Base-by-base conservation (phyloP, 768 basidiomycete genomes). In the Leucosporidium creatinivorum region DNA sequence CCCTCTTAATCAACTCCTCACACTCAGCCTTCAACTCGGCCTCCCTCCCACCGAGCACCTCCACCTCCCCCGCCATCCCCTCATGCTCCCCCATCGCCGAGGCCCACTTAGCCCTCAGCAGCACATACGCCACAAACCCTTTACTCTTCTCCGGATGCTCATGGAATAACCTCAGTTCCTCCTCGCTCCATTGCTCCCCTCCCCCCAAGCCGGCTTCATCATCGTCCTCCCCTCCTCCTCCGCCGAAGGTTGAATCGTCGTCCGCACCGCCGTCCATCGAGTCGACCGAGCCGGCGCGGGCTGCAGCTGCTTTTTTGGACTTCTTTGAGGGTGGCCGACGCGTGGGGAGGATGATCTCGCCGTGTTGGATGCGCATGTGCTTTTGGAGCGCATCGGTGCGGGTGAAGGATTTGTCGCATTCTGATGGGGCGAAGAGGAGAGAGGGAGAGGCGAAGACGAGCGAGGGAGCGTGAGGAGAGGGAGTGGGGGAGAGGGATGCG, bases 391-490 rank as follows among this genome's bases (percentile, higher is more conserved):
- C 91, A 79, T 96, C 93, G 2, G 91, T 91, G 52, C 93, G 91
- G 13, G 92, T 93, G 78, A 97, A 97, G 0, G 89, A 88, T 74
- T 91, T 93, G 81, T 91, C 90, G 76, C 93, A 97, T 80, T 93
- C 93, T 93, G 74, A 28, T 63, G 51, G 30, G 33, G 23, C 10
- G n/a, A 25, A 10, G 9, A 61, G 51, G 36, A 25, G 21, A 61
- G 47, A 67, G 44, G 56, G 13, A 61, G 31, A 49, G 47, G 62
- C 60, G 55, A 15, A 44, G 33, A 33, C 10, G 10, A 33, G 33
- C 5, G 50, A 30, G 17, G 47, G 31, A 51, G 36, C 19, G 49
- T 64, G 51, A 56, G 44, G 49, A 19, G 9, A 33, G 33, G 33
- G 33, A 33, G 33, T 39, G 47, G 47, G 39, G 30, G 21, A 9